Conservation (phyloP, 2,329 filamentous ascomycete species). For the Colletotrichum sp. region DNA sequence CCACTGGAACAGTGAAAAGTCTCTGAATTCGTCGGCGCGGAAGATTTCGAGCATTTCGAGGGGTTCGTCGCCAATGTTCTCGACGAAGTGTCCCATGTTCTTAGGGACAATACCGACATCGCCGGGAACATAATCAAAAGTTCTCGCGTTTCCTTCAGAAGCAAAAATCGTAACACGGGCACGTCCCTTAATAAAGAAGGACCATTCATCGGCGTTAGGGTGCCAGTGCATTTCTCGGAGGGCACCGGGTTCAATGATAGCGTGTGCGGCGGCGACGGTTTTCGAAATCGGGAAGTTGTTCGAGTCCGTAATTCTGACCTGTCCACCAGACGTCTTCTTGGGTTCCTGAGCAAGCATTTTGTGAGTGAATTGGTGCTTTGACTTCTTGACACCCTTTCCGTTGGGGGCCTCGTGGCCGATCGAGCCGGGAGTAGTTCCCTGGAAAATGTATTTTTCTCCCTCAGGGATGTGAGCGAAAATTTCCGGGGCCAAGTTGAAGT, state of each 20-base stretch:
- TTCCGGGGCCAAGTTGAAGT: constrained; percentile 75
- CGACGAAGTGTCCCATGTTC: constrained; percentile 83
- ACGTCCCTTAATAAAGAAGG: constrained; percentile 75
- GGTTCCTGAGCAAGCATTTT: constrained; percentile 74
- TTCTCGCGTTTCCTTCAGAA: constrained; percentile 70
- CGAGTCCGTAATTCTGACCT: constrained; percentile 76
- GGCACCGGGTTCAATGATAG: constrained; percentile 73
- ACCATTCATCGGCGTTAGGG: constrained; percentile 80
- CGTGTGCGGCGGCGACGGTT: constrained; percentile 74
- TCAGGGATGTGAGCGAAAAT: constrained; percentile 72
- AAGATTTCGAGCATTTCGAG: constrained; percentile 81
- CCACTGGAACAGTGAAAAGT: constrained; percentile 80
- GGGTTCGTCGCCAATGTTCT: constrained; percentile 78
- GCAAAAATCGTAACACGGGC: constrained; percentile 79
- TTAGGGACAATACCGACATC: constrained; percentile 79
- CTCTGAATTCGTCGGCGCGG: constrained; percentile 71
- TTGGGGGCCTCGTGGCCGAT: constrained; percentile 70
- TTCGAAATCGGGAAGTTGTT: constrained; percentile 76
- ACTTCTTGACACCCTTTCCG: constrained; percentile 67
- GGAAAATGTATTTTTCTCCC: constrained; percentile 78
- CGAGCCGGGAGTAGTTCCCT: constrained; percentile 67
- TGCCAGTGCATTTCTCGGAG: constrained; percentile 87
- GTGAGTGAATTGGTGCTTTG: constrained; percentile 73
- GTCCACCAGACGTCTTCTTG: constrained; percentile 69
- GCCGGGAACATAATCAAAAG: constrained; percentile 77